These are phyloP conservation scores for Fraxinus cuspidata DNA, from an alignment of 257 asterid species.

Conservation along the genomic window DNA sequence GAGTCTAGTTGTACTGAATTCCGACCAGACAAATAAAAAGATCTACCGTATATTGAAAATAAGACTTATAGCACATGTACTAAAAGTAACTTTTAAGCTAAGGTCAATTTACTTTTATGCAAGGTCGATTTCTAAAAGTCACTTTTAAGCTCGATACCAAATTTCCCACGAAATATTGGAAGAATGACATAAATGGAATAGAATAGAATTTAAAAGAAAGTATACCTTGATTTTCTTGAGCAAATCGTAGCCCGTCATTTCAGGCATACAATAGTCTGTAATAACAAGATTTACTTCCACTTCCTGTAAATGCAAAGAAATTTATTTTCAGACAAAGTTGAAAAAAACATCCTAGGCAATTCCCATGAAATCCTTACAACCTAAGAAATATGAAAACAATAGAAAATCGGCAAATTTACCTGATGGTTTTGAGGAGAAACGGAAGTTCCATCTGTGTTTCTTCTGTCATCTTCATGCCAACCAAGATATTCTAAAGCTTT, in stretches of 20 bases:
- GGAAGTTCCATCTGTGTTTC: conserved; percentile 26
- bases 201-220: neutral
- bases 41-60: neutral
- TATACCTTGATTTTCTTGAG: conserved; percentile 21
- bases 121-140: neutral
- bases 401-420: neutral
- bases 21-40: neutral
- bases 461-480: conserved; percentile 34
- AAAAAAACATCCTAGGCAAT: neutral
- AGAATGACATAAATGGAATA: neutral
- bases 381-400: neutral
- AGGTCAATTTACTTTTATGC: neutral
- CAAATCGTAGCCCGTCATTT: conserved; percentile 26
- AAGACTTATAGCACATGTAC: too few species aligned
- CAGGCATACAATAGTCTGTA: conserved; percentile 29
- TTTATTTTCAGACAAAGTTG: neutral
- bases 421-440: conserved; percentile 18
- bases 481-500: conserved; percentile 63
- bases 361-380: neutral
- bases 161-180: neutral
- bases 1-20: too few species aligned
- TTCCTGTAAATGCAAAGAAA: conserved; percentile 2
- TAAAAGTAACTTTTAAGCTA: too few species aligned
- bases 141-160: neutral
- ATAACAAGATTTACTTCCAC: conserved; percentile 24